phyloP scores from a whole-genome alignment of 2,329 filamentous ascomycete species.

The Escovopsis weberi region DNA sequence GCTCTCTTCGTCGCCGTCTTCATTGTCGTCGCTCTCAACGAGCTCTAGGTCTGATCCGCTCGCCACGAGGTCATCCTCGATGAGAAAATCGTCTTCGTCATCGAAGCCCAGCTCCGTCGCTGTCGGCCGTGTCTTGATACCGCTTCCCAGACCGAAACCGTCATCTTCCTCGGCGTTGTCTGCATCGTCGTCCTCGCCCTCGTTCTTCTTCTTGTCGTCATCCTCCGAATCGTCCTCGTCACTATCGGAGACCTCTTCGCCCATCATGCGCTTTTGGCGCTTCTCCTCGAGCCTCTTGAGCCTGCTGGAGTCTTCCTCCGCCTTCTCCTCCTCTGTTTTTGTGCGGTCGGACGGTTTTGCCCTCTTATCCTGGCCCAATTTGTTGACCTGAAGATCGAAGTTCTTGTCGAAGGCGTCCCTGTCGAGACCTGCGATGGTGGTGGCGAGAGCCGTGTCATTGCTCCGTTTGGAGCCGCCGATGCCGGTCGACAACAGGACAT shows the following conservation, averaged over 20 bases:
- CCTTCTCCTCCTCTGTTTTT: conserved; percentile 80
- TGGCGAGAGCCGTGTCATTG: conserved; percentile 10
- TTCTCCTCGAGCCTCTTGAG: conserved; percentile 73
- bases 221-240: conserved; percentile 38
- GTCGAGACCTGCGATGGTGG: conserved; percentile 37
- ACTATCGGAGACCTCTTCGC: conserved; percentile 55
- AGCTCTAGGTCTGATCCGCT: conserved; percentile 59
- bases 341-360: conserved; percentile 76
- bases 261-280: conserved; percentile 73
- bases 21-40: conserved; percentile 38
- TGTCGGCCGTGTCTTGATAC: conserved; percentile 41
- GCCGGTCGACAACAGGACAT: conserved; percentile 46
- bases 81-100: conserved; percentile 85
- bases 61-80: conserved; percentile 79
- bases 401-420: conserved; percentile 63
- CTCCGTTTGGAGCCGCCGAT: conserved; percentile 24
- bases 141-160: conserved; percentile 44
- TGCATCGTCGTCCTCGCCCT: conserved; percentile 19
- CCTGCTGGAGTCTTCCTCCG: conserved; percentile 59
- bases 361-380: conserved; percentile 71
- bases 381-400: conserved; percentile 72
- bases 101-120: conserved; percentile 59
- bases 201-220: conserved; percentile 19
- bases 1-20: conserved; percentile 24
- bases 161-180: conserved; percentile 26